Evolutionary conservation across 192 early-diverging fungal species (phyloP), one percentile per base, ranked within the genome.

Genomic region (Geranomyces michiganensis): DNA sequence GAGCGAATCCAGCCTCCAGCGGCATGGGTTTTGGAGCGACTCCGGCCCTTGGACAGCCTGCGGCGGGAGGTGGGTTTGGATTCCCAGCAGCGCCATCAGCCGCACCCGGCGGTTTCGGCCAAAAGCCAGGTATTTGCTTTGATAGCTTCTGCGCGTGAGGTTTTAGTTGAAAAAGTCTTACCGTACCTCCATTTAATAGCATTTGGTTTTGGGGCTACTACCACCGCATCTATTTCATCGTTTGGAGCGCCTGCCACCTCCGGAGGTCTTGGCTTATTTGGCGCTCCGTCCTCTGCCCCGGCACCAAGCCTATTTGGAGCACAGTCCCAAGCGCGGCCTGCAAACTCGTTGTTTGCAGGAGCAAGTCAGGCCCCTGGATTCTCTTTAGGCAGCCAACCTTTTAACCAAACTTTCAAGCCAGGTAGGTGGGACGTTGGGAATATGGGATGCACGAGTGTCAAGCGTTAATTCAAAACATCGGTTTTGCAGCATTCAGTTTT

Each of bases 161-260:
- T 10, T 7, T 41, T 41, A 41, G 10, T 10, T 3, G 36, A 10
- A 41, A 7, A 41, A n/a, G n/a, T n/a, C n/a, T n/a, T n/a, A n/a
- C n/a, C n/a, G n/a, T n/a, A n/a, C n/a, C 36, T 10, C 36, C 3
- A 41, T 41, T 41, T 41, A 41, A 7, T 7, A 41, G 21, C 64
- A 0, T 59, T 70, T 27, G 62, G 79, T 22, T 65, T 76, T 21
- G 75, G 79, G 53, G 76, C 77, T 64, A 56, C 74, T 6, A 55
- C 78, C 22, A 65, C 70, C 4, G 62, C 79, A 9, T 59, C 81
- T 19, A 19, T 77, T 21, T 56, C 33, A 1, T 21, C 44, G 0
- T 79, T 79, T 62, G 77, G 77, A 45, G 67, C 70, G 59, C 67
- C 64, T 0, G 64, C 72, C 0, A 17, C 29, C 13, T 29, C 53